Base-by-base conservation (phyloP, 2,329 filamentous ascomycete genomes). In the Biscogniauxia mediterranea region DNA sequence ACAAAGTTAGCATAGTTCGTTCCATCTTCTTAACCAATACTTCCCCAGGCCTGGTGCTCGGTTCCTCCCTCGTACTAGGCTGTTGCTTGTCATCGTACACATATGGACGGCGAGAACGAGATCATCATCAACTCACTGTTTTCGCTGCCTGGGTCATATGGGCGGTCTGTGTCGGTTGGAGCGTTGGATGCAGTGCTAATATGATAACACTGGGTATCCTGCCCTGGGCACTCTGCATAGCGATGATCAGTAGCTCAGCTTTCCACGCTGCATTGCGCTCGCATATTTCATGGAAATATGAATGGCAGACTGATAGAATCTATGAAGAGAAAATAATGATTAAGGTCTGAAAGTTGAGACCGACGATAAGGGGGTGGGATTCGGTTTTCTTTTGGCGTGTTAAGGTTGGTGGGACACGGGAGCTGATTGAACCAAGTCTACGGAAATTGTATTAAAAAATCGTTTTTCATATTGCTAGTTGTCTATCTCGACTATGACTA, bases 61-160 rank as follows among this genome's bases (percentile, higher is more conserved):
- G 63, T 25, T 69, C 69, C 32, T 71, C 64, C 54, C 57, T 72
- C 9, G 63, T 65, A 55, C 54, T 72, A 11, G 70, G 69, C 19
- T 71, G 70, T 49, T 70, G 64, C 53, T 58, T 71, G 8, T 71
- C 70, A 3, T 71, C 67, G 5, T 70, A 70, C 52, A 61, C 52
- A 26, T 64, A 71, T 51, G 65, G 69, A 20, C 62, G 66, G 32
- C 66, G 63, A 42, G 60, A 66, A 53, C 59, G 58, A 38, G 70
- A 72, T 42, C 64, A 57, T 13, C 70, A 67, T 52, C 69, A 71
- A 46, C 60, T 54, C n/a, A 19, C 59, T 26, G 51, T 71, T 11
- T 71, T 71, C 56, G 59, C 61, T 23, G 52, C 49, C 26, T 69
- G 68, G 69, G 60, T 65, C 2, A 23, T 53, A 17, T 71, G 68